phyloP scores from a whole-genome alignment of 495 filamentous ascomycete genomes.

The Penicillium tannophilum region DNA sequence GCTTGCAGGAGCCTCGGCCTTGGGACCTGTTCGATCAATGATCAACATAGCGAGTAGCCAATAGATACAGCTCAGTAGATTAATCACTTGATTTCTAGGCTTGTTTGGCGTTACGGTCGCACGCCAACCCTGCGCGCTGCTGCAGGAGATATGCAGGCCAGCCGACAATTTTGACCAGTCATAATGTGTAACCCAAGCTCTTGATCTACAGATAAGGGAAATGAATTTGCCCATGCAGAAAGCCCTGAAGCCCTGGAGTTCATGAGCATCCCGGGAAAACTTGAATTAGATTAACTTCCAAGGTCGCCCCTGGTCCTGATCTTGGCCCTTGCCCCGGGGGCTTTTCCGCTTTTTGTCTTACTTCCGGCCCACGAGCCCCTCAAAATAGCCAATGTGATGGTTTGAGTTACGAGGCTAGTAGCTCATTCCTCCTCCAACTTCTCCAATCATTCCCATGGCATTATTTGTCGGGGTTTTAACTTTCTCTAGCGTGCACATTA shows the following conservation, averaged over 20 bases:
- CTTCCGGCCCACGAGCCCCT: not conserved
- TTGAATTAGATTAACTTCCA: not conserved
- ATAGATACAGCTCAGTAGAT: not conserved
- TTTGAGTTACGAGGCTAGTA: not conserved
- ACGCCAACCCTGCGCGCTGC: not conserved
- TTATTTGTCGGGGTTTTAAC: not conserved
- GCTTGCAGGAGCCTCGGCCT: slow-evolving; percentile 6
- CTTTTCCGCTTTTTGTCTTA: not conserved
- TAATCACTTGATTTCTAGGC: not conserved
- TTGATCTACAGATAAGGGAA: not conserved
- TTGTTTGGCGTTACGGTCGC: not conserved
- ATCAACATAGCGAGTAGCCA: not conserved
- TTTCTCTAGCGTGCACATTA: not conserved
- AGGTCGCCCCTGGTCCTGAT: not conserved
- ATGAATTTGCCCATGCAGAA: not conserved
- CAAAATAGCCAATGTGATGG: not conserved
- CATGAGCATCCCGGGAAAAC: not conserved
- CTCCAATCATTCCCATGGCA: not conserved
- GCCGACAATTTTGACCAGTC: not conserved
- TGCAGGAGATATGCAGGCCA: slow-evolving; percentile 3
- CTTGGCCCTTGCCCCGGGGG: not conserved
- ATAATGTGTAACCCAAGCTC: not conserved
- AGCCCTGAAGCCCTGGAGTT: not conserved
- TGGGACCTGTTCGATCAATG: not conserved
- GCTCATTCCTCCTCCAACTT: not conserved